Evolutionary conservation across 2,329 filamentous ascomycete genomes (phyloP), one percentile per base, ranked within the genome.

Genomic region (Alternaria hordeiaustralica): DNA sequence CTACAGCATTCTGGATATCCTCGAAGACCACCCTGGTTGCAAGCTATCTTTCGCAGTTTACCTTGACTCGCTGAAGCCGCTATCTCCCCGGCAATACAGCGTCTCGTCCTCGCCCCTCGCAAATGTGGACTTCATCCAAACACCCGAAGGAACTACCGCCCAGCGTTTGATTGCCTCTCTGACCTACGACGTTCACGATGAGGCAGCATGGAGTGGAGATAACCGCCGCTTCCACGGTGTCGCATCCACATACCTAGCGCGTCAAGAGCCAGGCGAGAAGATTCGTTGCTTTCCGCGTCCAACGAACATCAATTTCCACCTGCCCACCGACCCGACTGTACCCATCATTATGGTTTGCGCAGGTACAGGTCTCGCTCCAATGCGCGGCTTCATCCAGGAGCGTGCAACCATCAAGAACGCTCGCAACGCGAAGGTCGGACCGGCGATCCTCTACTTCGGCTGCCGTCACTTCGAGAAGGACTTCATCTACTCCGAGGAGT

Each of bases 51-150:
- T 62, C n/a, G 30, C 55, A 4, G 49, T 43, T 2, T 62, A 62
- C 6, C 60, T 62, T 4, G 60, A 62, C 30, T 43, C 41, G 15
- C 60, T 62, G 5, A 62, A 62, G 30, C 60, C 60, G n/a, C 20
- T 62, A 3, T 54, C 55, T 47, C 60, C 60, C 8, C 60, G 60
- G 9, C 60, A 62, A 44, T 62, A 62, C 23, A 65, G 55, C 55
- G 92, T 93, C 72, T 92, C 90, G 1, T 93, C 90, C 0, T 92
- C 90, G 0, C 89, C 90, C 0, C 82, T 92, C 0, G 81, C 81
- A 44, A 83, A 88, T n/a, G 74, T 82, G 0, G 60, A 62, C 8
- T 62, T 62, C 20, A 18, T 59, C 20, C 55, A 54, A n/a, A 58
- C 46, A 18, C 11, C 43, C 2, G 43, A 59, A 18, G 55, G 60